A percentile compares a stretch with the other conserved stretches of the same genome.
Conservation (phyloP, 2,329 filamentous ascomycete genomes). For the Aspergillus alliaceus region DNA sequence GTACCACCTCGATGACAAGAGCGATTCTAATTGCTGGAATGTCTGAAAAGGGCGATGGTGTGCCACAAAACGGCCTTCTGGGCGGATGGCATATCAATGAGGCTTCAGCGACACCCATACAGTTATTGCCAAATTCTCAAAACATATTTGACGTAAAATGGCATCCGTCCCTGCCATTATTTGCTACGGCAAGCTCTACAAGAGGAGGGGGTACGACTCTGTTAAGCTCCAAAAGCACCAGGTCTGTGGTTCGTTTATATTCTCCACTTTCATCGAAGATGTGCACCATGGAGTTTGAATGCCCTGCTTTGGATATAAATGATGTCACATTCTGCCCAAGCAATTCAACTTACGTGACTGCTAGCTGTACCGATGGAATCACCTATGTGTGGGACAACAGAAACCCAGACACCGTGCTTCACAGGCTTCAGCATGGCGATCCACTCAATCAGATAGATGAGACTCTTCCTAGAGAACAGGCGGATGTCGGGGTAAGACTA, state of each 20-base stretch:
- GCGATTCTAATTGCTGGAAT: constrained; percentile 57
- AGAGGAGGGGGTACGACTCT: constrained; percentile 7
- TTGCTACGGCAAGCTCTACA: constrained; percentile 55
- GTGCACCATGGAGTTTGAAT: constrained; percentile 51
- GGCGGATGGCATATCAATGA: constrained; percentile 54
- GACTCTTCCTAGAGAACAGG: constrained; percentile 44
- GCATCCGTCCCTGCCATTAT: constrained; percentile 51
- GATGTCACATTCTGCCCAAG: constrained; percentile 54
- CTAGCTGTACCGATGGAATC: constrained; percentile 60
- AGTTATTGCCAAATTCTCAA: constrained; percentile 49
- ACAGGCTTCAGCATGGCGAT: constrained; percentile 51
- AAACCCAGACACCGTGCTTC: constrained; percentile 45
- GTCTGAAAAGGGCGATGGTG: constrained; percentile 40
- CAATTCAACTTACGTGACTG: constrained; percentile 52
- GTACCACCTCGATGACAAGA: constrained; percentile 35
- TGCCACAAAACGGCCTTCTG: constrained; percentile 51
- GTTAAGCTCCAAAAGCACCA: constrained; percentile 37
- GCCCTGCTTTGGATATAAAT: constrained; percentile 61
- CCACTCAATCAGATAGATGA: constrained; percentile 50
- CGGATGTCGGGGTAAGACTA: constrained; percentile 60
- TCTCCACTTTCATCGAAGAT: constrained; percentile 39
- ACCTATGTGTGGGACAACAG: constrained; percentile 64
- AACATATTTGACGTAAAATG: constrained; percentile 62
- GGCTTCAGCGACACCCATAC: constrained; percentile 31
- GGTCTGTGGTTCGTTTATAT: constrained; percentile 56